Evolutionary conservation across 2,329 filamentous ascomycete genomes (phyloP), one percentile per base, ranked within the genome.

Genomic region (Hypoxylon sp.): DNA sequence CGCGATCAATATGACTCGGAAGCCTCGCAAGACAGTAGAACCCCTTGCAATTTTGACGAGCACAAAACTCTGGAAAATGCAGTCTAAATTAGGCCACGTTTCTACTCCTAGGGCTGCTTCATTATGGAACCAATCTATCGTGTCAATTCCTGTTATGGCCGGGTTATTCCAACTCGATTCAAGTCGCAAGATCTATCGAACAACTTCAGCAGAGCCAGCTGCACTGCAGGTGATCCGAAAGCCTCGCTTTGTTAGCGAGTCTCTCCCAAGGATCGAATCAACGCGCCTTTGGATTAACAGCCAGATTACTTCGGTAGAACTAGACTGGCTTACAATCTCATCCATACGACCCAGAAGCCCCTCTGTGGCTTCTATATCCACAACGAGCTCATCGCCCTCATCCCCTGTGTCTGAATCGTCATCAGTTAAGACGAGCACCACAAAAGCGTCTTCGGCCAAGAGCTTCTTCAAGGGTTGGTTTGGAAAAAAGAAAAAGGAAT

Each of bases 211-310:
- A 17, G 72, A 76, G 11, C 78, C 78, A 19, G 77, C 75, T n/a
- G 78, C 78, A n/a, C 65, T 81, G 9, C 62, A 74, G 36, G 79
- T 80, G 65, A 57, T 61, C 43, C 76, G 78, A 63, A 82, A 78
- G 68, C 73, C 73, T 61, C 78, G 80, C 52, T 70, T 72, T 49
- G 69, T 70, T 36, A 63, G 74, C 50, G 59, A 62, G 36, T 60
- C 75, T 4, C 34, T 74, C 11, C 69, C 71, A 14, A 71, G 73
- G 2, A 59, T 78, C 2, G 57, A 75, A 49, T 77, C 76, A 7
- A 69, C 46, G 19, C 62, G 60, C 9, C 60, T 77, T 28, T 78
- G 76, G 76, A 59, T 19, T 7, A 63, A 50, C 9, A 63, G 41
- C 19, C 65, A 68, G 10, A 51, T 25, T n/a, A 66, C 58, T 2